Evolutionary conservation across 495 filamentous ascomycete genomes (phyloP).

Genomic region (Penicillium crystallinum): DNA sequence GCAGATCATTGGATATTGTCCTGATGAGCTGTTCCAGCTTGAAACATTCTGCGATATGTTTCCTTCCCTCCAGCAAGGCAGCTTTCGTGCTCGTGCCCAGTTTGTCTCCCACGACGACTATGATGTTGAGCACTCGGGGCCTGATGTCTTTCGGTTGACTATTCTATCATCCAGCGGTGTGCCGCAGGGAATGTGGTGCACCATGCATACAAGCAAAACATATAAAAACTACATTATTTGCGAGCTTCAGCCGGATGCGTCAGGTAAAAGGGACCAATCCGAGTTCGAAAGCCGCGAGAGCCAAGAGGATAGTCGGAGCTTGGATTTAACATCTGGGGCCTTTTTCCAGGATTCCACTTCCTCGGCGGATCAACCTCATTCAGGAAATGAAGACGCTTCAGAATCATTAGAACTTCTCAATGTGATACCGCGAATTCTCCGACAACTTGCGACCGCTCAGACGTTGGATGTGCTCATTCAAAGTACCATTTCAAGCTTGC

Average conservation of each 20-base stretch:
- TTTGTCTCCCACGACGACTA: slow-evolving; percentile 63
- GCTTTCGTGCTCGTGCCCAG: slow-evolving; percentile 69
- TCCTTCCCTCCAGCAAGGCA: slow-evolving; percentile 65
- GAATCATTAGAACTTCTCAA: slow-evolving; percentile 80
- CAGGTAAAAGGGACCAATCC: slow-evolving; percentile 29
- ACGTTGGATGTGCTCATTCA: slow-evolving; percentile 47
- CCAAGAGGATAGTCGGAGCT: neutral
- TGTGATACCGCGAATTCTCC: slow-evolving; percentile 79
- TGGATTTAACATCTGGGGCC: neutral
- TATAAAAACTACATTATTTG: slow-evolving; percentile 66
- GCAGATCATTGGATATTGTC: slow-evolving; percentile 67
- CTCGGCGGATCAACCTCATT: slow-evolving; percentile 16
- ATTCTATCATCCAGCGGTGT: slow-evolving; percentile 46
- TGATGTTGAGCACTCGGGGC: slow-evolving; percentile 62
- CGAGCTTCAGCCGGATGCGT: slow-evolving; percentile 74
- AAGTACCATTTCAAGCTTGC: slow-evolving; percentile 38
- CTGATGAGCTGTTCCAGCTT: slow-evolving; percentile 69
- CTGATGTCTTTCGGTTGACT: slow-evolving; percentile 74
- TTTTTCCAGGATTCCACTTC: neutral
- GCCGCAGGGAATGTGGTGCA: slow-evolving; percentile 72
- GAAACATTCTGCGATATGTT: slow-evolving; percentile 69
- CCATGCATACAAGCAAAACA: slow-evolving; percentile 64
- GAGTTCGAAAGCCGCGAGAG: slow-evolving; percentile 44
- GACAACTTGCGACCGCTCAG: slow-evolving; percentile 65
- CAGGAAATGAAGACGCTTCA: slow-evolving; percentile 42